Conservation (phyloP, 2,329 filamentous ascomycete species). For the Xylaria sp. region DNA sequence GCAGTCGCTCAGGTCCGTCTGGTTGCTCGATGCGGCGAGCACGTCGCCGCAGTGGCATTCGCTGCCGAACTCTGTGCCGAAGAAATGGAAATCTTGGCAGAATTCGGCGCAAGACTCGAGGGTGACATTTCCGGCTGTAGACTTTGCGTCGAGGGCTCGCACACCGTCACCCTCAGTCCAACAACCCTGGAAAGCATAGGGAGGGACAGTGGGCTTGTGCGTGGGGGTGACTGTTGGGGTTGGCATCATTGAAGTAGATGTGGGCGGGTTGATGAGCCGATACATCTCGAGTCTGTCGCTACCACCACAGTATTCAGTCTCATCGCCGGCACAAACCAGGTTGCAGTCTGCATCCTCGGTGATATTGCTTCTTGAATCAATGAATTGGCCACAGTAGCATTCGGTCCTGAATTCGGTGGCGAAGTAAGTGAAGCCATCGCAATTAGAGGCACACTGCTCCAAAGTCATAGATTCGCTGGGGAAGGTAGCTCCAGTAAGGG, state of each 20-base stretch:
- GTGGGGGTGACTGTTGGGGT: constrained; percentile 29
- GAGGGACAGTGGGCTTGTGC: constrained; percentile 41
- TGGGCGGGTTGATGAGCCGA: constrained; percentile 31
- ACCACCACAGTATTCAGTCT: constrained; percentile 47
- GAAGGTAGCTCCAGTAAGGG: constrained; percentile 43
- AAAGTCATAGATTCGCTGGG: constrained; percentile 47
- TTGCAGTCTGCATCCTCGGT: constrained; percentile 45
- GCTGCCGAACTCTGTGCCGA: constrained; percentile 26
- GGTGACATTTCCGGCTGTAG: constrained; percentile 40
- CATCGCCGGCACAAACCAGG: constrained; percentile 46
- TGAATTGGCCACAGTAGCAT: constrained; percentile 49
- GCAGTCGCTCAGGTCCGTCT: constrained; percentile 32
- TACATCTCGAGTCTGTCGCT: constrained; percentile 48
- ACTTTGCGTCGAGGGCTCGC: constrained; percentile 43
- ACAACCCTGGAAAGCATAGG: constrained; percentile 48
- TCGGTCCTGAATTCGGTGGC: constrained; percentile 47
- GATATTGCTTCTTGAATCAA: constrained; percentile 41
- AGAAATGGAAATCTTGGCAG: constrained; percentile 29
- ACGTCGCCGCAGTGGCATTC: constrained; percentile 48
- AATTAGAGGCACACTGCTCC: constrained; percentile 46
- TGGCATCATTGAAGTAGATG: constrained; percentile 19
- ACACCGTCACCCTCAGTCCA: constrained; percentile 46
- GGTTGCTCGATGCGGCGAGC: constrained; percentile 23
- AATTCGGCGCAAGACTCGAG: constrained; percentile 47
- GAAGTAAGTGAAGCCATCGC: constrained; percentile 46